Evolutionary conservation across 1,284 basidiomycete species (phyloP), one percentile per base, ranked within the genome.

Genomic region (Ustilago tritici): DNA sequence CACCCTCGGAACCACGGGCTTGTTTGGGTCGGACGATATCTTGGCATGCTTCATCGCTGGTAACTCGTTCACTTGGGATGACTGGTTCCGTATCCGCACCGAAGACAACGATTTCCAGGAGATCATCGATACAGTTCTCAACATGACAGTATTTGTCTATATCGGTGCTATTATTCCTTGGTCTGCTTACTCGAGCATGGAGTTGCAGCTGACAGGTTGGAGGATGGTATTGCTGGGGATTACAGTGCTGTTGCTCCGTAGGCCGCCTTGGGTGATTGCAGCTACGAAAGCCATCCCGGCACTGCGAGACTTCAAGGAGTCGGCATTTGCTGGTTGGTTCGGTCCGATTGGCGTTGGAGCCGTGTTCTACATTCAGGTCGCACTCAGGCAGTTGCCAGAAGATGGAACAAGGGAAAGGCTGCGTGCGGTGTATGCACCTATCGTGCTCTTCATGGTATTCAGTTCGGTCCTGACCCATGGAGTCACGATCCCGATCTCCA

Each of bases 61-160:
- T 34, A 87, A 87, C 66, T 77, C 71, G 12, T 84, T 85, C 35
- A 88, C 87, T 3, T 87, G 86, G 87, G 80, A 86, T 43, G 87
- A 87, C 68, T 86, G 83, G 72, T 89, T 88, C 83, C 84, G 89
- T 2, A 80, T 88, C 34, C 84, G 89, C 58, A 88, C 88, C 4
- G 88, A 89, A 69, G 88, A 89, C 50, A 87, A 88, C 58, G 86
- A 88, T 4, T 89, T 89, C 72, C 89, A 90, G 74, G 89, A 90
- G 59, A 88, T 89, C 43, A 88, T 90, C 69, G 89, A 90, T 72
- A 86, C 87, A 46, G 83, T 90, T 0, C 85, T 90, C 55, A 89
- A 88, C 82, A 85, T 86, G 38, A 87, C 79, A 17, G 82, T 84
- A 8, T 88, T 87, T 61, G 87, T 88, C 67, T 88, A 87, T 74